Evolutionary conservation across 495 filamentous ascomycete species (phyloP).

Genomic region (Neurospora sp.): DNA sequence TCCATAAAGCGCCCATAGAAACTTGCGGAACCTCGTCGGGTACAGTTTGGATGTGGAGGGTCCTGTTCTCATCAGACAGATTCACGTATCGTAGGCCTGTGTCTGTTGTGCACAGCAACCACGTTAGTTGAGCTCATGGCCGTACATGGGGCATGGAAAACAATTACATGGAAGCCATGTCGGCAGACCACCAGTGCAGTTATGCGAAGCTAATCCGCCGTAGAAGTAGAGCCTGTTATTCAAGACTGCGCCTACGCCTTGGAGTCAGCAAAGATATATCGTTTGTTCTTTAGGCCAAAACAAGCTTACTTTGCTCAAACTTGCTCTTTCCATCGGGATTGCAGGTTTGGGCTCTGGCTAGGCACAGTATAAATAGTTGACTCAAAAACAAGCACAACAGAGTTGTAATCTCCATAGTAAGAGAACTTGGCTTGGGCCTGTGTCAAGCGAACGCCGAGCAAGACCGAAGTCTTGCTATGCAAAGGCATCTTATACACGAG

Average conservation of each 20-base stretch:
- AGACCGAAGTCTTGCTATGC: background rate
- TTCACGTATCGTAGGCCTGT: background rate
- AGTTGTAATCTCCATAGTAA: background rate
- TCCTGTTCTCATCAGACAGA: background rate
- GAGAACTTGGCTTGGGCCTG: background rate
- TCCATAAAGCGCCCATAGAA: background rate
- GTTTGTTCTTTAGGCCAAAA: background rate
- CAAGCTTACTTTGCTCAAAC: background rate
- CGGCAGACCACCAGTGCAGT: background rate
- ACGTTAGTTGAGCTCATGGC: background rate
- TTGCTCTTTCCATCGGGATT: background rate
- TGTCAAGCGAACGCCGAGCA: background rate
- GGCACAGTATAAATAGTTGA: background rate
- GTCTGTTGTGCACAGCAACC: background rate
- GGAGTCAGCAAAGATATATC: background rate
- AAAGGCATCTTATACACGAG: background rate
- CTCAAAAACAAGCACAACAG: background rate
- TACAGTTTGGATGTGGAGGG: background rate
- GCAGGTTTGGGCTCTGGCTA: background rate
- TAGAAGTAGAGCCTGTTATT: background rate
- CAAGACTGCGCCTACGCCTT: background rate
- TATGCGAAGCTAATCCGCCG: background rate
- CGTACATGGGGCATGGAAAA: background rate
- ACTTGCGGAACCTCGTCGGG: background rate
- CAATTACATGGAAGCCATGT: background rate